phyloP scores from a whole-genome alignment of 768 basidiomycete species.

The Phylloporus rhodoxanthus region DNA sequence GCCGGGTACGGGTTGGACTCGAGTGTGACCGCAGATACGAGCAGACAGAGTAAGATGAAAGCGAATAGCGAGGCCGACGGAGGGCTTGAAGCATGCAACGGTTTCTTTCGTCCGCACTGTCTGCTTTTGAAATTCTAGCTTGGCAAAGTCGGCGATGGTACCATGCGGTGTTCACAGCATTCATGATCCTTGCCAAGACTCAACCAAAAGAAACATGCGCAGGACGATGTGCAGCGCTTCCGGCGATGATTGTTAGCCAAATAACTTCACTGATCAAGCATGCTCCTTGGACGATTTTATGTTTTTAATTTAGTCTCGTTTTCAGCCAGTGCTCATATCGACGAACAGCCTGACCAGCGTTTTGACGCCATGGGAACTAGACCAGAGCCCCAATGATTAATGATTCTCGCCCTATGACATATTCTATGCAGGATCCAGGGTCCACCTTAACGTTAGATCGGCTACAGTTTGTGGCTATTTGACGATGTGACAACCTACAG shows the following conservation, averaged over 20 bases:
- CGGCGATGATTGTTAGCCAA: no score
- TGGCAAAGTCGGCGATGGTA: neutral
- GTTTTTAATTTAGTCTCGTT: no score
- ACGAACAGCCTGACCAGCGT: neutral
- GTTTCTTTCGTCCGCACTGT: conserved; percentile 8
- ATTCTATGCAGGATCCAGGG: neutral
- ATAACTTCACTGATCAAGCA: no score
- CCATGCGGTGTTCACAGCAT: neutral
- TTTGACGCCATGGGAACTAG: neutral
- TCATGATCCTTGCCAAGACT: no score
- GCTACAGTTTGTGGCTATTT: neutral
- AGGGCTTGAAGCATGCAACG: neutral
- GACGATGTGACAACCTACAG: neutral
- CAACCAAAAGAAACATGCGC: neutral
- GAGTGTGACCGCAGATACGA: neutral
- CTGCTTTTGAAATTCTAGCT: conserved; percentile 1
- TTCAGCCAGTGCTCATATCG: conserved; percentile 3
- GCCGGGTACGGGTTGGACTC: neutral
- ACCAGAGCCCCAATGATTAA: neutral
- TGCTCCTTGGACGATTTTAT: no score
- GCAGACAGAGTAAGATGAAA: neutral
- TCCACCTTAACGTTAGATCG: neutral
- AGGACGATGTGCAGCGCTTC: no score
- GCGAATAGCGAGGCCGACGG: neutral
- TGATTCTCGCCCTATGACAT: neutral